Evolutionary conservation across 768 basidiomycete genomes (phyloP).

Genomic region (Harrya chromipes): DNA sequence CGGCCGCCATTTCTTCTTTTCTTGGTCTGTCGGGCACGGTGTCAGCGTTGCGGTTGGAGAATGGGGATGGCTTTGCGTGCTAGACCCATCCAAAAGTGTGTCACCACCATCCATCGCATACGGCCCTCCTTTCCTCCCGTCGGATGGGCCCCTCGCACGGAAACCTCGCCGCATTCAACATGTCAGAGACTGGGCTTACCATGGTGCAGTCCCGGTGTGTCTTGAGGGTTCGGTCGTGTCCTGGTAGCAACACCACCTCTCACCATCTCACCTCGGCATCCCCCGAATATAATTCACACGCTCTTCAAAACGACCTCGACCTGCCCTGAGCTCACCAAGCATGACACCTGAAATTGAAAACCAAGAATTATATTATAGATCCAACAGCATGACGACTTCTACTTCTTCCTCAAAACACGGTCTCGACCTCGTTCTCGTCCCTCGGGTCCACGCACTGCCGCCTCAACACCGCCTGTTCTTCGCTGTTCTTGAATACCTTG

Average conservation of each 20-base stretch:
- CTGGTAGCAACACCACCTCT: too few relatives aligned
- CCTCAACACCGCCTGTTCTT: slow-evolving; percentile 47
- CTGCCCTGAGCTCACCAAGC: slow-evolving; percentile 26
- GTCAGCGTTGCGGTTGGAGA: slow-evolving; percentile 3
- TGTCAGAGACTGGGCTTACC: slow-evolving; percentile 23
- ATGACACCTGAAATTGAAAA: too few relatives aligned
- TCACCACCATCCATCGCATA: slow-evolving; percentile 10
- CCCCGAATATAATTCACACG: slow-evolving; percentile 23
- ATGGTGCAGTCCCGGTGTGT: slow-evolving; percentile 25
- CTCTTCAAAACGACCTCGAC: not conserved
- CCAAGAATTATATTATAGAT: too few relatives aligned
- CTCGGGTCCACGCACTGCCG: slow-evolving; percentile 17
- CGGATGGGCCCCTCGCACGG: slow-evolving; percentile 1
- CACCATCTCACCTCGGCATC: slow-evolving; percentile 16
- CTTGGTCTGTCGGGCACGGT: slow-evolving; percentile 66
- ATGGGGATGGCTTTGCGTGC: too few relatives aligned
- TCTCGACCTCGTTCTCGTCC: slow-evolving; percentile 24
- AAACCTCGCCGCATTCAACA: not conserved
- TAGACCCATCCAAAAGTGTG: too few relatives aligned
- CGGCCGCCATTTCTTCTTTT: slow-evolving; percentile 99
- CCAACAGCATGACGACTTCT: too few relatives aligned
- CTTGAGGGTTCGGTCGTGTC: slow-evolving; percentile 15
- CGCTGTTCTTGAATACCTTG: slow-evolving; percentile 58
- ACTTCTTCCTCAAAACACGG: slow-evolving; percentile 17
- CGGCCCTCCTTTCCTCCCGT: not conserved